These are phyloP conservation scores for Sanghuangporus sanghuang DNA, from an alignment of 1,284 basidiomycete genomes.

Conservation along the genomic window DNA sequence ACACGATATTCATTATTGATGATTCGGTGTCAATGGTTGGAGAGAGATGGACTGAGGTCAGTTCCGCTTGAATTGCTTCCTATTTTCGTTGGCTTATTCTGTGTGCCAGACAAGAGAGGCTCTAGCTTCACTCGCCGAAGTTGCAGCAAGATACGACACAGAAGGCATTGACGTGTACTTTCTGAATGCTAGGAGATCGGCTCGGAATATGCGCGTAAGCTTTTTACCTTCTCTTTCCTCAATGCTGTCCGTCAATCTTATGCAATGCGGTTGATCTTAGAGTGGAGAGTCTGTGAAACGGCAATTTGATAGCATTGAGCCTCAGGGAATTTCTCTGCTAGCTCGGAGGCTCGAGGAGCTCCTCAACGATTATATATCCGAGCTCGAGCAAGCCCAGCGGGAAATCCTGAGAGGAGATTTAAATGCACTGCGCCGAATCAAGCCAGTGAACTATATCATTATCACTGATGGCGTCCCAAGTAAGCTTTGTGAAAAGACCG, in stretches of 20 bases:
- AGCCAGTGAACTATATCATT: constrained; percentile 55
- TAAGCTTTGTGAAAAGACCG: constrained; percentile 26
- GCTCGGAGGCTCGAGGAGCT: constrained; percentile 44
- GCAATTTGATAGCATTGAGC: constrained; percentile 40
- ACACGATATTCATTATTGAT: constrained; percentile 52
- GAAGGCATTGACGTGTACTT: constrained; percentile 51
- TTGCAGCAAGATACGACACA: constrained; percentile 38
- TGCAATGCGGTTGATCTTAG: no score
- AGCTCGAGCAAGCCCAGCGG: constrained; percentile 35
- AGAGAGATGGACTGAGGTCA: constrained; percentile 42
- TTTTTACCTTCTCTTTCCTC: constrained; percentile 1
- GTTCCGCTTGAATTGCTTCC: not conserved
- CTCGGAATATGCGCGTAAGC: constrained; percentile 33
- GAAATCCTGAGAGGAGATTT: constrained; percentile 27
- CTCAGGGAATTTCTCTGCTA: constrained; percentile 43
- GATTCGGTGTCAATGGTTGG: constrained; percentile 55
- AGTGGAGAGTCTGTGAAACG: constrained; percentile 27
- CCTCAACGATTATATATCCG: constrained; percentile 39
- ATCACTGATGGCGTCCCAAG: constrained; percentile 59
- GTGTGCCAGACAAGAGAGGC: constrained; percentile 35
- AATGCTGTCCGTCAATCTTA: no score
- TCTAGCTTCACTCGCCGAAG: constrained; percentile 37
- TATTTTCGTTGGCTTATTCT: not conserved
- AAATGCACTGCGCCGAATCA: constrained; percentile 32
- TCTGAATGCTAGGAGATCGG: constrained; percentile 33